Percentiles rank a stretch among this genome's conserved stretches.
Conservation (phyloP, 2,329 filamentous ascomycete genomes). For the Cyphellophora europaea region DNA sequence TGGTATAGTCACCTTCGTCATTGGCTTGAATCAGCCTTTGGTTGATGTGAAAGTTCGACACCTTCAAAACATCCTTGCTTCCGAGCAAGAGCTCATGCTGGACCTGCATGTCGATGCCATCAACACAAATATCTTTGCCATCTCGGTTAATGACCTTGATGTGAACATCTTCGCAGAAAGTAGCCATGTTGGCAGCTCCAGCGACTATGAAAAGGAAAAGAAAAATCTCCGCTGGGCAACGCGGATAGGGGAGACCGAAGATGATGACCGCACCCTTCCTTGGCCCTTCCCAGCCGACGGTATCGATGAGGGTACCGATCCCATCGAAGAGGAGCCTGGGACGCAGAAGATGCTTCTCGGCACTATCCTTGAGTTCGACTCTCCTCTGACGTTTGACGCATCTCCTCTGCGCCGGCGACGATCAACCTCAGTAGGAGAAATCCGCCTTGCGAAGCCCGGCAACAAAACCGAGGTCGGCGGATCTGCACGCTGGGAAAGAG, state of each 20-base stretch:
- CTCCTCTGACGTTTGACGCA: conserved; percentile 77
- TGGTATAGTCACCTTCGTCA: conserved; percentile 79
- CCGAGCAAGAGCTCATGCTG: conserved; percentile 90
- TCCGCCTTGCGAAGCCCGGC: conserved; percentile 72
- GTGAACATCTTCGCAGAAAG: conserved; percentile 93
- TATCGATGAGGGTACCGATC: conserved; percentile 51
- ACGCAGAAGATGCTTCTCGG: conserved; percentile 84
- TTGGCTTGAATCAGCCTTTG: conserved; percentile 83
- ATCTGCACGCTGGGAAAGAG: conserved; percentile 77
- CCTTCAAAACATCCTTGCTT: conserved; percentile 84
- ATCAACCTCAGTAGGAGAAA: conserved; percentile 68
- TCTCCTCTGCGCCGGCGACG: conserved; percentile 70
- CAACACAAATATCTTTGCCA: conserved; percentile 86
- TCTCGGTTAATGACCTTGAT: conserved; percentile 78
- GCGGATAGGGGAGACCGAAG: conserved; percentile 12
- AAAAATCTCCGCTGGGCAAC: conserved; percentile 20
- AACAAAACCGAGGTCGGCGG: conserved; percentile 80
- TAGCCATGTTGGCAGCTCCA: conserved; percentile 60
- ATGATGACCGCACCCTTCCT: conserved; percentile 6
- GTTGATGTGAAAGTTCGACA: conserved; percentile 67
- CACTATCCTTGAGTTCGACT: conserved; percentile 77
- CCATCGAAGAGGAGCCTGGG: conserved; percentile 55
- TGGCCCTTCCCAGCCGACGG: conserved; percentile 22
- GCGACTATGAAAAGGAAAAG: conserved; percentile 14
- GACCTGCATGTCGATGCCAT: conserved; percentile 79